Base-by-base conservation (phyloP, 2,329 filamentous ascomycete genomes). In the Penicillium polonicum region DNA sequence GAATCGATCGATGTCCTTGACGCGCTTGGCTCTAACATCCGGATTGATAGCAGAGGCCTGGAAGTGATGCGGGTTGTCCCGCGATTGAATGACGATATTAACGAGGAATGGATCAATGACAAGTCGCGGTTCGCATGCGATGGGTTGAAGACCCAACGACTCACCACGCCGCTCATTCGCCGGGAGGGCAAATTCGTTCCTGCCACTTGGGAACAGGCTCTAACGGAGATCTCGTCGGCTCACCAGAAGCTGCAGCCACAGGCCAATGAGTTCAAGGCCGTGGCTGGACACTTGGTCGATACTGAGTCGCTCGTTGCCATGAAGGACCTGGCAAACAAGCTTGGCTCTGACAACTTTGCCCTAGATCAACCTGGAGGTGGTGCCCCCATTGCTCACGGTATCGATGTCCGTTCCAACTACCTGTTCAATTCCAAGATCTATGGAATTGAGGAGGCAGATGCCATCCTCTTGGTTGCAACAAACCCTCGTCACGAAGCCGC, bases 51-150 rank as follows among this genome's bases (percentile, higher is more conserved):
- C 57, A 87, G 94, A 71, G 94, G 94, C 59, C 82, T 97, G 65
- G 92, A 97, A 79, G 93, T 99, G 51, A 96, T 99, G 92, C 88
- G 94, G 68, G 84, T 99, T 60, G 74, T 97, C 17, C 94, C 94
- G 59, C 86, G 94, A 69, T 83, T 99, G 60, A 99, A 99, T 75
- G 94, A 99, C 73, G 92, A 97, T 70, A 87, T 99, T 69, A 99
- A 99, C 76, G 94, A 99, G 80, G 94, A 99, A 78, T 99, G 94
- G 94, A 97, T 99, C 76, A 94, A 97, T 78, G 94, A 99, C 82
- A 99, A 97, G 84, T 88, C 91, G 41, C 87, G 94, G 64, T 99
- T 97, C 75, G 93, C 94, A 42, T 96, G 92, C 74, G 94, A 99
- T 74, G 94, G 94, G 49, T 83, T 99, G 65, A 96, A 92, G 85